A percentile compares a stretch with the other conserved stretches of the same genome.
Conservation (phyloP, 2,329 filamentous ascomycete species). For the Beauveria sp. region DNA sequence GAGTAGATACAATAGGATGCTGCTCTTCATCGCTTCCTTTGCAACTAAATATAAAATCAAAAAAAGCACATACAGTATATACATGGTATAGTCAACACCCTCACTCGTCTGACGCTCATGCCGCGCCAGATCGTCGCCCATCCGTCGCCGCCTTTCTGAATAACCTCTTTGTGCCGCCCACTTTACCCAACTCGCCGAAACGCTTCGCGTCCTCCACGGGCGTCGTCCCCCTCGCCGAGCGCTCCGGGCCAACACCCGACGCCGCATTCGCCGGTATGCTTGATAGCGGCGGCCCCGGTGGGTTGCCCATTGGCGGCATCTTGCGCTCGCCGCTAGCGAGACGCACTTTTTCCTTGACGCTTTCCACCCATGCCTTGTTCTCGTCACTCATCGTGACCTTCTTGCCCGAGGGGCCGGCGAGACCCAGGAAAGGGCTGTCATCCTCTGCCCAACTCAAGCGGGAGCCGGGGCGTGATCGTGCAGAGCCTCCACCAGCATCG, state of each 20-base stretch:
- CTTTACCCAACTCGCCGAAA: conserved; percentile 65
- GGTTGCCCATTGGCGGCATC: conserved; percentile 20
- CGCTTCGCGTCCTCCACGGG: conserved; percentile 24
- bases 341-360: conserved; percentile 72
- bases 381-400: conserved; percentile 62
- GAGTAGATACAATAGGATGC: neutral
- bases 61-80: neutral
- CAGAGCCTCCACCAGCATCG: conserved; percentile 28
- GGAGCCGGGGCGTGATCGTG: conserved; percentile 44
- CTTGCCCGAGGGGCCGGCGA: conserved; percentile 62
- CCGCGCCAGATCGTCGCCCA: conserved; percentile 1
- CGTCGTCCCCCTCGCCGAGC: neutral
- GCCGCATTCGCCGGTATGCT: neutral
- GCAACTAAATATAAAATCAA: neutral
- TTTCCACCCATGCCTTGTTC: conserved; percentile 73
- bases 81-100: conserved; percentile 9
- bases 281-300: conserved; percentile 9
- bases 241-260: neutral
- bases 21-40: neutral
- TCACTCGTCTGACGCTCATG: neutral
- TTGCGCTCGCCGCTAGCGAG: conserved; percentile 55
- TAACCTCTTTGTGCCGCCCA: conserved; percentile 64
- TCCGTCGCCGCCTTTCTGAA: conserved; percentile 42
- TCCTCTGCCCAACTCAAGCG: conserved; percentile 51
- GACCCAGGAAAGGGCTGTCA: conserved; percentile 52